phyloP scores from a whole-genome alignment of 345 rosid species.

The Populus simonii region DNA sequence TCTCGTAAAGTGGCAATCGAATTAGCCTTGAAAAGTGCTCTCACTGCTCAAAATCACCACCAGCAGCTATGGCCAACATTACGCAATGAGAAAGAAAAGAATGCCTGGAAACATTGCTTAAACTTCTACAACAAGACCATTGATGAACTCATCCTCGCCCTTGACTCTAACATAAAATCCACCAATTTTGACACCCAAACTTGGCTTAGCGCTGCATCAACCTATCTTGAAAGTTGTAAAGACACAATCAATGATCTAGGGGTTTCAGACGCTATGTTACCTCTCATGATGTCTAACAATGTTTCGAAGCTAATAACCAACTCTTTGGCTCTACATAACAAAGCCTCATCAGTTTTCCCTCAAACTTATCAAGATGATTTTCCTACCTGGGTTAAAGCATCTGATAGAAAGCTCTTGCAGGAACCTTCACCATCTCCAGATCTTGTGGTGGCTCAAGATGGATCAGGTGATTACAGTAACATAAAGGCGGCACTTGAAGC shows the following conservation, averaged over 20 bases:
- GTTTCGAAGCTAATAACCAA: constrained; percentile 63
- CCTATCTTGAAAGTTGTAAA: constrained; percentile 68
- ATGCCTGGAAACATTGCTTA: constrained; percentile 79
- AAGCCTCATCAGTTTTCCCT: constrained; percentile 17
- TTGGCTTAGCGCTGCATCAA: constrained; percentile 77
- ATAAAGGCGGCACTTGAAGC: constrained; percentile 63
- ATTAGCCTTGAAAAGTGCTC: constrained; percentile 59
- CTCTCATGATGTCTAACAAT: constrained; percentile 52
- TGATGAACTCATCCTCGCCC: constrained; percentile 51
- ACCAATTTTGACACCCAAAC: constrained; percentile 62
- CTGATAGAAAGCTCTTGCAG: constrained; percentile 58
- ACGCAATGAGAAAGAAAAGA: constrained; percentile 49
- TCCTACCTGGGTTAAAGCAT: constrained; percentile 61
- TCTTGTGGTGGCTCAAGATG: constrained; percentile 70
- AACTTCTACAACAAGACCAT: constrained; percentile 53
- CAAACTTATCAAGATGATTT: constrained; percentile 46
- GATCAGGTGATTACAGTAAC: constrained; percentile 55
- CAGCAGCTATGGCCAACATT: constrained; percentile 52
- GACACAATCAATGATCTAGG: constrained; percentile 60
- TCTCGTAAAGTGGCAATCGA: constrained; percentile 44
- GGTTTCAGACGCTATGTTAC: constrained; percentile 41
- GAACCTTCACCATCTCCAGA: constrained; percentile 37
- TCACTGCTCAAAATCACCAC: constrained; percentile 43
- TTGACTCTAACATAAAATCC: constrained; percentile 40
- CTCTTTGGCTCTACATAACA: constrained; percentile 52